These are phyloP conservation scores for Leccinum pseudoinsigne DNA, from an alignment of 1,284 basidiomycete species.

Conservation along the genomic window DNA sequence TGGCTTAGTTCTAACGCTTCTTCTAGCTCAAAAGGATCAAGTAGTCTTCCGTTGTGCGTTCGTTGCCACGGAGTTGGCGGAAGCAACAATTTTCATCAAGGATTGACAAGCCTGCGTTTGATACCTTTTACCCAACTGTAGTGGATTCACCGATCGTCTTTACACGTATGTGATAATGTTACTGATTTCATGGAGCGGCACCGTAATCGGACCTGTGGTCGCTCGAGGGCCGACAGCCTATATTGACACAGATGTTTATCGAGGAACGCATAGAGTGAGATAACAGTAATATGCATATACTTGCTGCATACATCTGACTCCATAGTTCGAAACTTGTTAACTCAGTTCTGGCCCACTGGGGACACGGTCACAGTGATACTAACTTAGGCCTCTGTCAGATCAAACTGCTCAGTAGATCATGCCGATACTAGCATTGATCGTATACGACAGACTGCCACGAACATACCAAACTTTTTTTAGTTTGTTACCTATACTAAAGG, in stretches of 20 bases:
- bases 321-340: too few relatives aligned
- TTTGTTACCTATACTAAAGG: too few relatives aligned
- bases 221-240: neutral
- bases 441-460: too few relatives aligned
- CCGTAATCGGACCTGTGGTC: neutral
- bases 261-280: too few relatives aligned
- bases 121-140: slow-evolving; percentile 21
- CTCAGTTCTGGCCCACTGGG: too few relatives aligned
- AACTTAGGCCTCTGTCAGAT: too few relatives aligned
- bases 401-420: too few relatives aligned
- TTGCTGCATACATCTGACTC: too few relatives aligned
- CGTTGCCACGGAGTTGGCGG: neutral
- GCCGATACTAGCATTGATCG: too few relatives aligned
- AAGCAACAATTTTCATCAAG: neutral
- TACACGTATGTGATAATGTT: neutral
- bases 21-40: slow-evolving; percentile 70
- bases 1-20: slow-evolving; percentile 14
- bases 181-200: neutral
- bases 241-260: neutral
- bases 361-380: too few relatives aligned
- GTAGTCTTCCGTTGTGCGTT: slow-evolving; percentile 30
- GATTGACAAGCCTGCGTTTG: slow-evolving; percentile 8
- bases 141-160: neutral
- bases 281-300: too few relatives aligned
- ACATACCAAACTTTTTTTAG: too few relatives aligned